Evolutionary conservation across 75 land plant species (phyloP), one percentile per base, ranked within the genome.

Genomic region (Selaginella tamariscina): DNA sequence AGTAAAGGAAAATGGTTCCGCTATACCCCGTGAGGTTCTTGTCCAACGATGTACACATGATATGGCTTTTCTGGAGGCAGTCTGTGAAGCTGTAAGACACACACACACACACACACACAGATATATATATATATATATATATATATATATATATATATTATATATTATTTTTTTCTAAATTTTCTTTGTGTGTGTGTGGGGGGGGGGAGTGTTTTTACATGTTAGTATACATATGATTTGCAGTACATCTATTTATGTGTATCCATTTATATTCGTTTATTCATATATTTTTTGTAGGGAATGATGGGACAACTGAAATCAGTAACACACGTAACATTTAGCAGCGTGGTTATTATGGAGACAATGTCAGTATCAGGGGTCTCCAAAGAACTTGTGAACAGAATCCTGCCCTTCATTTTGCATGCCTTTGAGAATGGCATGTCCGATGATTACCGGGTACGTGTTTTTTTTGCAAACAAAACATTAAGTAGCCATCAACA

Each of bases 21-120:
- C 88, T 39, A 85, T 82, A 27, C 90, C 96, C 13, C 84, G 95
- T 56, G 59, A 71, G 18, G 77, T 80, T 24, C 82, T 93, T 22
- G 95, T 93, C 32, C 84, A 93, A 32, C 87, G 84, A 65, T 86
- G 88, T 30, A 73, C 81, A 1, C 77, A 75, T 31, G 98, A 89
- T 73, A 67, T 69, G 69, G 83, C 88, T 18, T 65, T 89, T 65
- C 73, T 93, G 71, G 91, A 93, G 56, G 76, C 69, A 30, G 23
- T 89, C 8, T 86, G 95, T 68, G 86, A 79, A 62, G 78, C 83
- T 75, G 98, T 92, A 55, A 73, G 95, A 75, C 18, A n/a, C n/a
- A n/a, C n/a, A n/a, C n/a, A n/a, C n/a, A n/a, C n/a, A n/a, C n/a
- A n/a, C n/a, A n/a, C n/a, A n/a, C n/a, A n/a, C n/a, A n/a, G n/a